Conservation (phyloP, 176 grass and related monocot genomes). For the Avena atlantica region DNA sequence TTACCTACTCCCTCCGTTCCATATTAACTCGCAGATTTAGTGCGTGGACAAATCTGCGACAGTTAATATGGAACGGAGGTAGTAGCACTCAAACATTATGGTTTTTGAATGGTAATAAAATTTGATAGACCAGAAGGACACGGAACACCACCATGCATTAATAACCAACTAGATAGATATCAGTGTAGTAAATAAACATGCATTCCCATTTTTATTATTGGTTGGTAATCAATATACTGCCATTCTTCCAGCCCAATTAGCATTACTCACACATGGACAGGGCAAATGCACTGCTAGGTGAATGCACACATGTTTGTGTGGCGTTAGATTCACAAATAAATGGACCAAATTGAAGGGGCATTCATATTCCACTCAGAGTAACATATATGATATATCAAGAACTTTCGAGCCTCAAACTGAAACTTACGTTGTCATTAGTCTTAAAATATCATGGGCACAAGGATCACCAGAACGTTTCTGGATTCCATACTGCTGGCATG, state of each 20-base stretch:
- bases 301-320: background rate
- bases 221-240: background rate
- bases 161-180: background rate
- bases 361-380: constrained; percentile 12
- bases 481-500: constrained; percentile 94
- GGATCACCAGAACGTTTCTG: constrained; percentile 79
- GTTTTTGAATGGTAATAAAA: constrained; percentile 10
- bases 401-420: background rate
- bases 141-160: constrained; percentile 2
- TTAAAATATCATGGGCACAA: constrained; percentile 92
- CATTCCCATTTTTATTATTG: background rate
- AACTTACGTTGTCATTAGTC: constrained; percentile 88
- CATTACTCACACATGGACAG: constrained; percentile 21
- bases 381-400: constrained; percentile 18
- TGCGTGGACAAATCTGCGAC: too few species aligned
- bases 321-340: constrained; percentile 16
- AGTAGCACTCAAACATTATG: background rate
- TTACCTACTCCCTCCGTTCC: too few species aligned
- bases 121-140: background rate
- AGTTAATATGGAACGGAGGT: too few species aligned
- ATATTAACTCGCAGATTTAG: too few species aligned
- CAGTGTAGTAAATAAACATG: background rate
- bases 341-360: constrained; percentile 3
- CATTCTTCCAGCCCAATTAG: constrained; percentile 13
- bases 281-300: background rate